These are phyloP conservation scores for Canna indica DNA, from an alignment of 176 grass and related monocot species.

Conservation along the genomic window DNA sequence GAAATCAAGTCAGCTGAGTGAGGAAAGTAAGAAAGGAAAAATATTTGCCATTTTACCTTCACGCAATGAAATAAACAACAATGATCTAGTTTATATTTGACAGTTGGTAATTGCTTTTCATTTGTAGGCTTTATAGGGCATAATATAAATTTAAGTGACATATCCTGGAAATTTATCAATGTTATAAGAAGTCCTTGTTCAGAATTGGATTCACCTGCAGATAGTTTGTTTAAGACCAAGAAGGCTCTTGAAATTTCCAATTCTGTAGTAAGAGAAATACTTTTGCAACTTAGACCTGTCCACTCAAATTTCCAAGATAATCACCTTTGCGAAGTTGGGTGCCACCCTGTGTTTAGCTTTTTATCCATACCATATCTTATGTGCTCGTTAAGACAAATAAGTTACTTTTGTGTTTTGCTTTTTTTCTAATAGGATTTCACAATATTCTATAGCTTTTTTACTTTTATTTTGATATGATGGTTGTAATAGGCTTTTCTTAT, in stretches of 20 bases:
- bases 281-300: neutral
- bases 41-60: neutral
- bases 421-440: too few relatives aligned
- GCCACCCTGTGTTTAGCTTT: too few relatives aligned
- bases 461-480: too few relatives aligned
- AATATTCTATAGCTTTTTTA: too few relatives aligned
- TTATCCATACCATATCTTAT: too few relatives aligned
- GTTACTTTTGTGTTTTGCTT: too few relatives aligned
- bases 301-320: too few relatives aligned
- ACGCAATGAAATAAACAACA: neutral
- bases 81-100: neutral
- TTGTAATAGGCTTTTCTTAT: too few relatives aligned
- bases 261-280: neutral
- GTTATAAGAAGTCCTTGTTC: neutral
- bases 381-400: too few relatives aligned
- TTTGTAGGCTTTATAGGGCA: neutral
- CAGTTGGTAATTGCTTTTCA: neutral
- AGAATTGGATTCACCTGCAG: neutral
- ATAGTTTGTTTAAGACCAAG: neutral
- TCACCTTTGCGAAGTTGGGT: too few relatives aligned
- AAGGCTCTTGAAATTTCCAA: neutral
- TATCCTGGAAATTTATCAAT: neutral
- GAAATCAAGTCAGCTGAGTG: neutral
- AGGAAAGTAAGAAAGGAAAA: neutral
- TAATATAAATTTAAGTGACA: neutral